Base-by-base conservation (phyloP, 2,329 filamentous ascomycete genomes). In the Penicillium sp. region DNA sequence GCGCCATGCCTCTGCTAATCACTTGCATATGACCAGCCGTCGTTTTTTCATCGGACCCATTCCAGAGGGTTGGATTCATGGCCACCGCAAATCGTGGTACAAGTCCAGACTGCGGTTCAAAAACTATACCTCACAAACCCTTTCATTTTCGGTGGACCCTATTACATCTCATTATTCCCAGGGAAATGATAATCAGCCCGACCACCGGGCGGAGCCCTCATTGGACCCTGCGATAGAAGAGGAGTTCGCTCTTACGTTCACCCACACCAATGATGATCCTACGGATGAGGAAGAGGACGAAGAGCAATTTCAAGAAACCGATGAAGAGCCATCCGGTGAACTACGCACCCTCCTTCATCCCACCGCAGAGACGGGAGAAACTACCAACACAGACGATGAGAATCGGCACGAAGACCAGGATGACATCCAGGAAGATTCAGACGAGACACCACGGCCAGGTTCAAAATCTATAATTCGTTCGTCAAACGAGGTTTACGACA, bases 31-130 rank as follows among this genome's bases (percentile, higher is more conserved):
- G 61, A 87, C 85, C 6, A 83, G 79, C 48, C 78, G 82, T 51
- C 81, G 85, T 51, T 82, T 81, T 71, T 88, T 88, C 71, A 85
- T 88, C 54, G 85, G 85, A 1, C 85, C 85, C 31, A 84, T 87
- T 31, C 85, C 85, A 40, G 82, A 84, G 62, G 84, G 83, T 52
- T 88, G 85, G 85, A 76, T 87, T 50, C 83, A 82, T 62, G 83
- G 80, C 56, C 82, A 87, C 67, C 78, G 84, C 48, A 85, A 84
- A 63, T 79, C 83, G 54, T 87, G 85, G 85, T 87, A 86, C 71
- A 82, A 76, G 55, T 66, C 70, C 34, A 70, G 76, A 43, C 55
- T 80, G 1, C 71, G 68, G 26, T 65, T 79, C 34, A 75, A 67
- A 48, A 75, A 79, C 43, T 81, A 80, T 60, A 76, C 77, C 3